Evolutionary conservation across 441 rosid genomes (phyloP), one percentile per base, ranked within the genome.

Genomic region (Codiaeum variegatum): DNA sequence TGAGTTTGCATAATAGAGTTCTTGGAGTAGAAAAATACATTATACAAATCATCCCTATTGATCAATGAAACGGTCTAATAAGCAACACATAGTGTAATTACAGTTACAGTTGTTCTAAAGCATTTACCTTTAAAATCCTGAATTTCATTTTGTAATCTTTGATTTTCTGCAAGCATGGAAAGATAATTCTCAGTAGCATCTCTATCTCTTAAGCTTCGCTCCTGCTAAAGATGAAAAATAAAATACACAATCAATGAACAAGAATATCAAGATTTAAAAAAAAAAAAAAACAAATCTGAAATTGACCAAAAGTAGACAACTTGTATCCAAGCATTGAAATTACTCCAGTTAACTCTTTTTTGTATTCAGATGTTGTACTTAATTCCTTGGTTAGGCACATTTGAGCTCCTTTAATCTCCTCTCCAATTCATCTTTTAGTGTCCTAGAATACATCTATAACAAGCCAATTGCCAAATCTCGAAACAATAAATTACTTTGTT

Each of bases 391-490:
- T n/a, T n/a, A n/a, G n/a, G n/a, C n/a, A n/a, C n/a, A n/a, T 75
- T 86, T 79, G 9, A 84, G 86, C 62, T 81, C 87, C 72, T 70
- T 70, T 24, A 79, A n/a, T 73, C 72, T 81, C 76, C 81, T 86
- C 84, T 86, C 88, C 55, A 89, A 80, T 42, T 83, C 82, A 47
- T 74, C 71, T 72, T 72, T 85, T 79, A 32, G 83, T 85, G 15
- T 76, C 83, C 84, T 83, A n/a, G n/a, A n/a, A n/a, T n/a, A n/a
- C n/a, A n/a, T n/a, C n/a, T n/a, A n/a, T n/a, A n/a, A n/a, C n/a
- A n/a, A n/a, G n/a, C n/a, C n/a, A n/a, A n/a, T n/a, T n/a, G n/a
- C n/a, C n/a, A n/a, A n/a, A n/a, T n/a, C n/a, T n/a, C n/a, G n/a
- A n/a, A n/a, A n/a, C n/a, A n/a, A n/a, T n/a, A n/a, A n/a, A n/a